These are phyloP conservation scores for Candida railenensis DNA, from an alignment of 805 yeast species.

Conservation along the genomic window DNA sequence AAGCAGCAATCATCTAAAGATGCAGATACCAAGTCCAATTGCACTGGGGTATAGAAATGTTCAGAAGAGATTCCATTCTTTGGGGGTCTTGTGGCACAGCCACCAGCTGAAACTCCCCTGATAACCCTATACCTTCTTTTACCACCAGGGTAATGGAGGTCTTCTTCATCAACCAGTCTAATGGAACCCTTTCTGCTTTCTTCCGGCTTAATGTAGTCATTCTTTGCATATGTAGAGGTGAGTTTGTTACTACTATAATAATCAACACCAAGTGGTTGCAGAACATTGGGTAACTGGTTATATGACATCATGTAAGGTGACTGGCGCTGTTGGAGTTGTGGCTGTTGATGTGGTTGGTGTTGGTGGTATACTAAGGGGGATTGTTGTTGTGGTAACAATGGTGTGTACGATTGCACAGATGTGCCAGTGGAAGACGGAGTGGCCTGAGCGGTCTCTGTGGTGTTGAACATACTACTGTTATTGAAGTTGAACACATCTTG, in stretches of 20 bases:
- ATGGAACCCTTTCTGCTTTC: not conserved
- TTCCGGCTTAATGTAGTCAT: not conserved
- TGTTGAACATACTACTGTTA: conserved; percentile 5
- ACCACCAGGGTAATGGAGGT: not conserved
- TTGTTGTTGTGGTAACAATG: not conserved
- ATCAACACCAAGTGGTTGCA: not conserved
- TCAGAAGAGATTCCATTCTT: conserved; percentile 26
- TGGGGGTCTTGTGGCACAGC: conserved; percentile 56
- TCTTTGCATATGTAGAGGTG: not conserved
- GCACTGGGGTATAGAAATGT: conserved; percentile 39
- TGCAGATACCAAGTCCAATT: conserved; percentile 45
- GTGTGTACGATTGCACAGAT: not conserved
- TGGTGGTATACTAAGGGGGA: not conserved
- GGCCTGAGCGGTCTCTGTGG: not conserved
- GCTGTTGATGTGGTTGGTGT: not conserved
- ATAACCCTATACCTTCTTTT: conserved; percentile 39
- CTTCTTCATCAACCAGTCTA: not conserved
- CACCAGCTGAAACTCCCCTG: conserved; percentile 61
- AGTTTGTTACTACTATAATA: too few species aligned
- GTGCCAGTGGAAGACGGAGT: not conserved
- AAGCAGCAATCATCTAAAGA: conserved; percentile 46
- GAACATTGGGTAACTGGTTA: not conserved
- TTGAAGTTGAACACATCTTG: conserved; percentile 3
- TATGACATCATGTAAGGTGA: not conserved
- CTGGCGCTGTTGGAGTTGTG: not conserved